A percentile compares a stretch with the other conserved stretches of the same genome.
These are phyloP conservation scores for Erucastrum elatum DNA, from an alignment of 345 rosid species.

Conservation along the genomic window DNA sequence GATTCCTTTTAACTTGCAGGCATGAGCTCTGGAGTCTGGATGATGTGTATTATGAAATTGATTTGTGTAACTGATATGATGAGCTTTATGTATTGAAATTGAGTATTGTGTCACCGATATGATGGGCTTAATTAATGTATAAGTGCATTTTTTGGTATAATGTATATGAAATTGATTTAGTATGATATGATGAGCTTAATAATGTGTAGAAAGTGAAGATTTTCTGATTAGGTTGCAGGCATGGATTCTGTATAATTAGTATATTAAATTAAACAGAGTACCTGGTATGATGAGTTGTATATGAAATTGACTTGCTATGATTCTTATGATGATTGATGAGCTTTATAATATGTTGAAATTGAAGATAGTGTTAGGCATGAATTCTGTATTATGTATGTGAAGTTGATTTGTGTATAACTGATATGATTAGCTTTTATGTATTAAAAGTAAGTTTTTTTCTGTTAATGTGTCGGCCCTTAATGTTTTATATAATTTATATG, in stretches of 20 bases:
- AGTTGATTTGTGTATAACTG: background rate
- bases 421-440: background rate
- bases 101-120: background rate
- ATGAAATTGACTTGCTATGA: background rate
- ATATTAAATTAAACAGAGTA: background rate
- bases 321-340: background rate
- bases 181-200: background rate
- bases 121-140: background rate
- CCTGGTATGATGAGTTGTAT: background rate
- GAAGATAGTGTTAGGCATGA: background rate
- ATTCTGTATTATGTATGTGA: background rate
- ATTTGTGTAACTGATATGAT: too few relatives aligned
- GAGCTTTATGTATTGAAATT: too few relatives aligned
- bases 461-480: background rate
- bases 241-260: background rate
- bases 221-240: background rate
- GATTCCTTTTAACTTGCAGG: too few relatives aligned
- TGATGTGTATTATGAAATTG: too few relatives aligned
- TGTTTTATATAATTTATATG: background rate
- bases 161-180: background rate
- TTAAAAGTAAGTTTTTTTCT: background rate
- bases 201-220: background rate
- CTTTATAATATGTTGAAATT: background rate
- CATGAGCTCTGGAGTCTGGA: too few relatives aligned
- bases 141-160: background rate